phyloP scores from a whole-genome alignment of 2,329 filamentous ascomycete genomes.

The Trichoderma lentiforme region DNA sequence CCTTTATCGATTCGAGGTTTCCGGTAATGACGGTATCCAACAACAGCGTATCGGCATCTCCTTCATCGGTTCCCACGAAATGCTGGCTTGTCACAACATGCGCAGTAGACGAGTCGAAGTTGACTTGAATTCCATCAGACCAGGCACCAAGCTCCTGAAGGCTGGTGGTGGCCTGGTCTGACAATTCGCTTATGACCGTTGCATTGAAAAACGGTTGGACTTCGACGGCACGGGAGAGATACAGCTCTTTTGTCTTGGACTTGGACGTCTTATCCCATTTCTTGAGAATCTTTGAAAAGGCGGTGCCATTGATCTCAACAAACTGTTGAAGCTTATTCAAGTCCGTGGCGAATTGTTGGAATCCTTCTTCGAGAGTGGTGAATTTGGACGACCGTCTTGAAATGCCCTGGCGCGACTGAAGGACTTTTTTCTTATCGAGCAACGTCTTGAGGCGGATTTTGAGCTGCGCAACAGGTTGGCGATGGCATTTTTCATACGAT shows the following conservation, averaged over 20 bases:
- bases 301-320: constrained; percentile 95
- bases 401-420: constrained; percentile 75
- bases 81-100: constrained; percentile 65
- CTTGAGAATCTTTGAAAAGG: constrained; percentile 97
- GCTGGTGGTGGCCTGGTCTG: constrained; percentile 95
- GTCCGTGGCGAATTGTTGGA: constrained; percentile 95
- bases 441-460: constrained; percentile 89
- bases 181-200: constrained; percentile 92
- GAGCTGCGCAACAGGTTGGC: constrained; percentile 55
- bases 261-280: constrained; percentile 99
- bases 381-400: constrained; percentile 91
- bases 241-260: constrained; percentile 96
- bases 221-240: constrained; percentile 91
- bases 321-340: constrained; percentile 98
- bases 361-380: constrained; percentile 91
- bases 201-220: constrained; percentile 98
- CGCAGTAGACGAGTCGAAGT: constrained; percentile 62
- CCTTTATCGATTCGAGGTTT: constrained; percentile 71
- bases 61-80: constrained; percentile 73
- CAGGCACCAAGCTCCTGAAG: constrained; percentile 91
- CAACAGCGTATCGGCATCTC: constrained; percentile 83
- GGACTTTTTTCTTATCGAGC: constrained; percentile 88
- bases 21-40: constrained; percentile 82
- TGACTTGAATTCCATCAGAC: constrained; percentile 93
- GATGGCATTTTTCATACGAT: not conserved